Conservation (phyloP, 164 flowering plant genomes). For the Vitis rotundifolia region DNA sequence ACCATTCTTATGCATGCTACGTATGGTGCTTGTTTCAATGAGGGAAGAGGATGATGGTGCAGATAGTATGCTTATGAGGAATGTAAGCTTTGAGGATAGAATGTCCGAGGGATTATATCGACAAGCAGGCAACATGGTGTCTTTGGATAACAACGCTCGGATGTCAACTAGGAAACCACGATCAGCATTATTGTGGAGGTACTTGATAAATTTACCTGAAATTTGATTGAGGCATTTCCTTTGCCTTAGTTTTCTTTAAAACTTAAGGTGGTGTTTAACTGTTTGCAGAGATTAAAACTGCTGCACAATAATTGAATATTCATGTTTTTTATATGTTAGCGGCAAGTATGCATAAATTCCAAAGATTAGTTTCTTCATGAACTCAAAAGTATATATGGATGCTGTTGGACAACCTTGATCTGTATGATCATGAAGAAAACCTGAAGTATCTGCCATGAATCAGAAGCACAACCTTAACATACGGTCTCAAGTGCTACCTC, state of each 20-base stretch:
- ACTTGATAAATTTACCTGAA: slow-evolving; percentile 8
- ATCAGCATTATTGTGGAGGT: slow-evolving; percentile 99
- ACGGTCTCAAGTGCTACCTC: too few species aligned
- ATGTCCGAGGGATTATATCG: slow-evolving; percentile 42
- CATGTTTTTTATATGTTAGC: too few species aligned
- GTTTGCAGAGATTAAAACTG: too few species aligned
- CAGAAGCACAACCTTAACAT: too few species aligned
- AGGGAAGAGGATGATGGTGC: slow-evolving; percentile 95
- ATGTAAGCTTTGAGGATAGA: slow-evolving; percentile 48
- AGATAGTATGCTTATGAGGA: slow-evolving; percentile 64
- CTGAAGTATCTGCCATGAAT: not conserved
- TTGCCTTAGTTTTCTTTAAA: not conserved
- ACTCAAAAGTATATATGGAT: too few species aligned
- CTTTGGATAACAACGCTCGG: slow-evolving; percentile 41
- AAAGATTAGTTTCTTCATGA: too few species aligned
- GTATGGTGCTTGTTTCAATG: slow-evolving; percentile 97
- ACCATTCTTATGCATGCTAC: slow-evolving; percentile 97
- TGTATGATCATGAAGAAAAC: not conserved
- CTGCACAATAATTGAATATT: too few species aligned
- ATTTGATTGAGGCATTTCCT: not conserved
- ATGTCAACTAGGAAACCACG: slow-evolving; percentile 67
- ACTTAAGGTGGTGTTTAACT: not conserved
- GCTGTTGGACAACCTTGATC: not conserved
- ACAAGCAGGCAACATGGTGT: slow-evolving; percentile 31
- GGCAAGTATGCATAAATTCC: too few species aligned